These are phyloP conservation scores for Mycosphaerella sp. DNA, from an alignment of 2,329 filamentous ascomycete species.

Conservation along the genomic window DNA sequence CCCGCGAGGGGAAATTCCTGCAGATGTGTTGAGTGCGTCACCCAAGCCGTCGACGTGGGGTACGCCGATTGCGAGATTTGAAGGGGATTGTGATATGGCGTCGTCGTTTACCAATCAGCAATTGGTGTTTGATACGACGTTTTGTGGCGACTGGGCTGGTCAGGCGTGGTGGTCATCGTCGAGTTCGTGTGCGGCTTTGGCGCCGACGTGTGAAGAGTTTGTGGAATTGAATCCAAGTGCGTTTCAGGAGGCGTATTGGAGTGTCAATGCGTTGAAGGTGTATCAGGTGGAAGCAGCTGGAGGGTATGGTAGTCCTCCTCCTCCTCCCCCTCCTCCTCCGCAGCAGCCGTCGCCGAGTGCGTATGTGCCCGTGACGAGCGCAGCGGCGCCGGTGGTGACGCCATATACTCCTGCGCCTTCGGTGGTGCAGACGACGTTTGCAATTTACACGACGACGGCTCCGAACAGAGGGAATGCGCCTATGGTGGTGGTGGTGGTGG, in stretches of 20 bases:
- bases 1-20: constrained; percentile 32
- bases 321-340: no score
- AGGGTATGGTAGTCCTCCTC: background rate
- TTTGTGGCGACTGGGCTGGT: constrained; percentile 39
- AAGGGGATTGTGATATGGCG: constrained; percentile 35
- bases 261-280: constrained; percentile 37
- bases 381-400: background rate
- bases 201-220: constrained; percentile 28
- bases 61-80: constrained; percentile 58
- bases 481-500: background rate
- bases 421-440: background rate
- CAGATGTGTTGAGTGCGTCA: constrained; percentile 38
- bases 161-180: constrained; percentile 24
- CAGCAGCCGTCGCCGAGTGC: background rate
- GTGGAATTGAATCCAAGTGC: constrained; percentile 32
- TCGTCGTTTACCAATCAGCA: constrained; percentile 32
- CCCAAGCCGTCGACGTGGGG: constrained; percentile 61
- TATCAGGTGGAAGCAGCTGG: constrained; percentile 26
- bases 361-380: background rate
- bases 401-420: background rate
- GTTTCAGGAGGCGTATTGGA: constrained; percentile 39
- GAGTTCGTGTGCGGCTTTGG: constrained; percentile 31
- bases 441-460: background rate
- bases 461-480: constrained; percentile 3
- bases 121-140: constrained; percentile 60